A percentile compares a stretch with the other conserved stretches of the same genome.
These are phyloP conservation scores for Cryphonectria radicalis DNA, from an alignment of 2,329 filamentous ascomycete genomes.

Conservation along the genomic window DNA sequence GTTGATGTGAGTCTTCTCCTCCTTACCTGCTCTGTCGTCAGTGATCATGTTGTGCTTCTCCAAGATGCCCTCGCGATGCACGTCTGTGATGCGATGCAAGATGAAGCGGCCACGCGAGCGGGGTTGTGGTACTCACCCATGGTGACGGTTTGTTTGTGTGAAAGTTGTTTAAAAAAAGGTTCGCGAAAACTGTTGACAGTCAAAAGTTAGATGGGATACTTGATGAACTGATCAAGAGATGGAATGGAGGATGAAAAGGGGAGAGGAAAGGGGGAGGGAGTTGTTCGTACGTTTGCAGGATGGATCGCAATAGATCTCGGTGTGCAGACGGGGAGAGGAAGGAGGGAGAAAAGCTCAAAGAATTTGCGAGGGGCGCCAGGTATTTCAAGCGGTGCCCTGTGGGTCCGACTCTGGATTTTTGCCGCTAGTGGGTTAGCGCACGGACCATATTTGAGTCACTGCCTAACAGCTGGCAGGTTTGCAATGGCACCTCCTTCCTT, in stretches of 20 bases:
- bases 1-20: slow-evolving; percentile 96
- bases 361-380: slow-evolving; percentile 27
- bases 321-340: slow-evolving; percentile 27
- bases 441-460: slow-evolving; percentile 18
- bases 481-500: background rate
- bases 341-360: slow-evolving; percentile 28
- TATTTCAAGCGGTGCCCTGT: slow-evolving; percentile 25
- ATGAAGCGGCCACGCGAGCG: background rate
- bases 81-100: background rate
- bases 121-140: slow-evolving; percentile 27
- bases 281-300: slow-evolving; percentile 29
- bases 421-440: slow-evolving; percentile 16
- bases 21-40: slow-evolving; percentile 59
- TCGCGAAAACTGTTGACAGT: slow-evolving; percentile 22
- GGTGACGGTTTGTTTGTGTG: slow-evolving; percentile 24
- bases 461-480: slow-evolving; percentile 2
- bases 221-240: slow-evolving; percentile 4
- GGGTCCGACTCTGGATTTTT: slow-evolving; percentile 22
- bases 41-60: background rate
- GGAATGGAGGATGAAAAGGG: background rate
- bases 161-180: slow-evolving; percentile 18
- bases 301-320: slow-evolving; percentile 31
- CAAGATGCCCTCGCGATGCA: background rate
- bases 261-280: background rate
- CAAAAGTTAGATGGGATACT: slow-evolving; percentile 22